Evolutionary conservation across 2,329 filamentous ascomycete genomes (phyloP).

Genomic region (Colletotrichum cereale): DNA sequence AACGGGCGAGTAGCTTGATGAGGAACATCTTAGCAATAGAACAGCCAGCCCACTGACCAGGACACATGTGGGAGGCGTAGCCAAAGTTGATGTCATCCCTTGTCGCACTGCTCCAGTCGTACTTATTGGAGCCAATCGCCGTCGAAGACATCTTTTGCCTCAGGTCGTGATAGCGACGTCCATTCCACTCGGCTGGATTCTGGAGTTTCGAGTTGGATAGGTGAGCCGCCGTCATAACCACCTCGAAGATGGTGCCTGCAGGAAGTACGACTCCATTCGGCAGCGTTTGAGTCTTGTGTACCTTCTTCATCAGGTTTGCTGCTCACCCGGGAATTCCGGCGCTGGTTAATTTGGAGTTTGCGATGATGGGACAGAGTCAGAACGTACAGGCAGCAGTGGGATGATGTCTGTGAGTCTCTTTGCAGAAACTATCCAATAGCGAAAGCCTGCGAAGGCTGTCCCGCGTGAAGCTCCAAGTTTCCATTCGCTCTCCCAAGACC

Average conservation of each 20-base stretch:
- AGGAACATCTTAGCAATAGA: slow-evolving; percentile 39
- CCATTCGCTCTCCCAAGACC: not conserved
- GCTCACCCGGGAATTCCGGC: not conserved
- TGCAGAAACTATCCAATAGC: slow-evolving; percentile 36
- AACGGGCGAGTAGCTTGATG: slow-evolving; percentile 25
- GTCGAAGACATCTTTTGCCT: slow-evolving; percentile 16
- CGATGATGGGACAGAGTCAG: not conserved
- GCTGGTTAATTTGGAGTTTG: not conserved
- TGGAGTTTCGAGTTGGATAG: slow-evolving; percentile 25
- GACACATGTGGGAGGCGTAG: slow-evolving; percentile 35
- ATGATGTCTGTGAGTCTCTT: slow-evolving; percentile 36
- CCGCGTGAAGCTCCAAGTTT: slow-evolving; percentile 20
- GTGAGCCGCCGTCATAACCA: slow-evolving; percentile 35
- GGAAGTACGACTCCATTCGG: slow-evolving; percentile 24
- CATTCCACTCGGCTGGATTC: slow-evolving; percentile 21
- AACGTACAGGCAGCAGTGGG: slow-evolving; percentile 30
- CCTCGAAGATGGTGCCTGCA: slow-evolving; percentile 27
- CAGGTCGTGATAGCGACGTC: slow-evolving; percentile 30
- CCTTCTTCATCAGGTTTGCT: slow-evolving; percentile 36
- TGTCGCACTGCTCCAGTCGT: slow-evolving; percentile 30
- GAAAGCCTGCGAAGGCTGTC: slow-evolving; percentile 22
- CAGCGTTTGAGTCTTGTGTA: slow-evolving; percentile 30
- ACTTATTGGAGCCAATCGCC: slow-evolving; percentile 15
- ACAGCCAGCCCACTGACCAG: slow-evolving; percentile 35
- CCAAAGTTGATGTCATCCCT: slow-evolving; percentile 36